Evolutionary conservation across 1,139 yeast species (phyloP).

Genomic region (Hyphopichia burtonii): DNA sequence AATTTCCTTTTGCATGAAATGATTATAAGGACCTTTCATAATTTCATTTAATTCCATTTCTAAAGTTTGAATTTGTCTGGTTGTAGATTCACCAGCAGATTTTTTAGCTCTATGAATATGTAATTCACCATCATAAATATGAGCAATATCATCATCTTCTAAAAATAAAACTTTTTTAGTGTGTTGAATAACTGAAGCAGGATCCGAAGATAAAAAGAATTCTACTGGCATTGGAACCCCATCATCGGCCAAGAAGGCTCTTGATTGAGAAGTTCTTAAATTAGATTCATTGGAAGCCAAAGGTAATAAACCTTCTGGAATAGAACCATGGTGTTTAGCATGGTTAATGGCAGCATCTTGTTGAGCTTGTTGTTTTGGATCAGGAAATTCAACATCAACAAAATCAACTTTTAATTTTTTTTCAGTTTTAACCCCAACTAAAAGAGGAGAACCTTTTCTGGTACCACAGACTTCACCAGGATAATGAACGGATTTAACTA

Average conservation of each 20-base stretch:
- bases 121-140: constrained; percentile 95
- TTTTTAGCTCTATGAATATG: constrained; percentile 97
- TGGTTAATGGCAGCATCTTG: constrained; percentile 10
- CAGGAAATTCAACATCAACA: constrained; percentile 97
- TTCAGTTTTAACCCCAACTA: constrained; percentile 96
- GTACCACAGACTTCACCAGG: constrained; percentile 97
- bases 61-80: constrained; percentile 92
- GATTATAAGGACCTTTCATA: constrained; percentile 95
- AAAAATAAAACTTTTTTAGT: constrained; percentile 94
- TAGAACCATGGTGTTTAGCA: background rate
- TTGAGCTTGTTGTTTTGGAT: constrained; percentile 30
- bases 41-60: constrained; percentile 97
- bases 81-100: constrained; percentile 86
- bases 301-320: constrained; percentile 22
- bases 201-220: constrained; percentile 94
- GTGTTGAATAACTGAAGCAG: constrained; percentile 96
- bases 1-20: constrained; percentile 98
- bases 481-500: constrained; percentile 87
- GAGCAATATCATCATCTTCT: constrained; percentile 99
- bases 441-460: constrained; percentile 95
- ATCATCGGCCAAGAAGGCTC: constrained; percentile 90
- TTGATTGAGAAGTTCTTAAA: constrained; percentile 85
- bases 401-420: constrained; percentile 94
- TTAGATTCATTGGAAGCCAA: constrained; percentile 47
- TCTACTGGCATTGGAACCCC: constrained; percentile 94